Percentiles rank a stretch among this genome's conserved stretches.
Evolutionary conservation across 768 basidiomycete genomes (phyloP).

Genomic region (Mycena indigotica): DNA sequence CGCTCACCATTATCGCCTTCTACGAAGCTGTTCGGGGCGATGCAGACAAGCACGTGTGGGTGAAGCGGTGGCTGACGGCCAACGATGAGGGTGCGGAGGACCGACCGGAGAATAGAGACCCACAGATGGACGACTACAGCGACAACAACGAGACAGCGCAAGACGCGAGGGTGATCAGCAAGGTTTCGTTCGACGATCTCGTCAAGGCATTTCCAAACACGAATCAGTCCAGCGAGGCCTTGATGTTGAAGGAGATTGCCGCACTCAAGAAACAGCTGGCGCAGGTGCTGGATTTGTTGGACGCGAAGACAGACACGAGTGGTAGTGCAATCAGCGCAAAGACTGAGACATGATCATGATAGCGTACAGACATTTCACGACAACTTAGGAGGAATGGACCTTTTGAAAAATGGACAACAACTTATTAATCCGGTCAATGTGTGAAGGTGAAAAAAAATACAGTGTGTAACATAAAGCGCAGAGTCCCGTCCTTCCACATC

Average conservation of each 20-base stretch:
- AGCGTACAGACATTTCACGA: no score
- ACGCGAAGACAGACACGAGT: constrained; percentile 15
- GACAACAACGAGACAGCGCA: no score
- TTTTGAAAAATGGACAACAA: no score
- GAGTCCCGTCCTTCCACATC: not conserved
- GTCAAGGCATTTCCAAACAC: constrained; percentile 75
- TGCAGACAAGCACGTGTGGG: constrained; percentile 56
- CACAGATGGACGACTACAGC: constrained; percentile 57
- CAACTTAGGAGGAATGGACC: no score
- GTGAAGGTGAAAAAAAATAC: not conserved
- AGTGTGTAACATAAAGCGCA: not conserved
- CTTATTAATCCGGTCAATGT: not conserved
- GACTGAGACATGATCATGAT: not conserved
- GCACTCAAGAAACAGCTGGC: constrained; percentile 54
- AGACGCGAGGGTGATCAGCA: constrained; percentile 67
- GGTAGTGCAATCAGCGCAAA: not conserved
- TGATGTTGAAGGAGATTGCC: constrained; percentile 64
- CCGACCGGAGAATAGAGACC: constrained; percentile 56
- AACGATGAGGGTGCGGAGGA: constrained; percentile 63
- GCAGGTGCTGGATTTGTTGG: constrained; percentile 39
- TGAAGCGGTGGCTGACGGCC: constrained; percentile 66
- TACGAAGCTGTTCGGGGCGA: constrained; percentile 62
- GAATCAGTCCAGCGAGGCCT: constrained; percentile 69
- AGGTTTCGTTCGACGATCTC: constrained; percentile 68
- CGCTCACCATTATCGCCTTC: constrained; percentile 71